Evolutionary conservation across 352 stramenopile species (phyloP).

Genomic region (Pythium aphanidermatum): DNA sequence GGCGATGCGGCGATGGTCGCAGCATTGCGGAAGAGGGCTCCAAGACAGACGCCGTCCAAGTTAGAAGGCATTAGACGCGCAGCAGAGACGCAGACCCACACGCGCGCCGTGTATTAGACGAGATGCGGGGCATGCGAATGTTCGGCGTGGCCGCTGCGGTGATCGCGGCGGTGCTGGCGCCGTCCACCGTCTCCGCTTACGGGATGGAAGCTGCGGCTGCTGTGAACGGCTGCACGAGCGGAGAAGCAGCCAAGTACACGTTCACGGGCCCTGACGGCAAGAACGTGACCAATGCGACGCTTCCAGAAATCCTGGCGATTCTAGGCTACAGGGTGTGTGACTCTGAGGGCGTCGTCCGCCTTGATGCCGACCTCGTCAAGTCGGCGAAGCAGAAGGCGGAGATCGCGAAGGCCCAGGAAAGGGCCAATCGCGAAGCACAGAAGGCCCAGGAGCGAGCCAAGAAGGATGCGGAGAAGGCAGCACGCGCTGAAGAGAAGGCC

Average conservation of each 20-base stretch:
- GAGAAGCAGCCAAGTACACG: constrained; percentile 7
- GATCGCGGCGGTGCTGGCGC: too few species aligned
- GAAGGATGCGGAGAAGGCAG: neutral
- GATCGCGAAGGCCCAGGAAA: constrained; percentile 11
- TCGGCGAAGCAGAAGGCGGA: constrained; percentile 3
- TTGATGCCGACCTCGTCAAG: constrained; percentile 7
- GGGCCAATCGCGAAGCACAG: constrained; percentile 8
- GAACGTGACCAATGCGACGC: constrained; percentile 5
- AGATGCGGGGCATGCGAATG: too few species aligned
- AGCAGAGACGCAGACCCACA: too few species aligned
- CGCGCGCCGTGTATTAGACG: too few species aligned
- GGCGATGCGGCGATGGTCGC: too few species aligned
- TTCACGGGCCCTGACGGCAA: constrained; percentile 7
- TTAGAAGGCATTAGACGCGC: too few species aligned
- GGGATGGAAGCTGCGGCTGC: too few species aligned
- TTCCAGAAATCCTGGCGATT: constrained; percentile 13
- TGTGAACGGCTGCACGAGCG: too few species aligned
- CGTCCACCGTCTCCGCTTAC: too few species aligned
- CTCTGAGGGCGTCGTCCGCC: constrained; percentile 6
- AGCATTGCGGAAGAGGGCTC: too few species aligned
- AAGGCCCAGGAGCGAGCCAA: neutral
- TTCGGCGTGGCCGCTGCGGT: too few species aligned
- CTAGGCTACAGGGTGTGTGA: constrained; percentile 12
- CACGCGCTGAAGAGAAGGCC: neutral
- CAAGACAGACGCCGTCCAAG: too few species aligned